A percentile compares a stretch with the other conserved stretches of the same genome.
Conservation (phyloP, 2,329 filamentous ascomycete species). For the Leptographium radiaticola region DNA sequence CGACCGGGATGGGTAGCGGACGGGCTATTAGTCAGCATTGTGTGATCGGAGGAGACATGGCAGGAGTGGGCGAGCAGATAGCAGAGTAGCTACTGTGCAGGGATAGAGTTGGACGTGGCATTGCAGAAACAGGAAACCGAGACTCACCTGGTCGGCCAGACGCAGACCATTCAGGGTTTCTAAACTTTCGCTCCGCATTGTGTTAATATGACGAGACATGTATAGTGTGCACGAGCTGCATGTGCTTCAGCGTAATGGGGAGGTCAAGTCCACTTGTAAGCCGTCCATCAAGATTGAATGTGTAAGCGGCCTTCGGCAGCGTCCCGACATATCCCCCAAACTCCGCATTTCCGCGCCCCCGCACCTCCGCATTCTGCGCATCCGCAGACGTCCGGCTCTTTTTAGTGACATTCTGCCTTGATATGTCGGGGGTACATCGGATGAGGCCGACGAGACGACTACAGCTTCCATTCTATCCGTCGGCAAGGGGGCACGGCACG, state of each 20-base stretch:
- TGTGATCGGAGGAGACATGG: background rate
- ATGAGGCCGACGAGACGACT: background rate
- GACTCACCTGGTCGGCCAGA: background rate
- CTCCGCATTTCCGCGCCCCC: background rate
- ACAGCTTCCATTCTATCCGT: too few relatives aligned
- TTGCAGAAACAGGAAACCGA: background rate
- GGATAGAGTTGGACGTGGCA: background rate
- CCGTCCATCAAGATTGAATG: background rate
- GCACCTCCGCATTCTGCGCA: slow-evolving; percentile 1
- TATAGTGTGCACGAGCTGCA: too few relatives aligned
- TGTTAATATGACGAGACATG: background rate
- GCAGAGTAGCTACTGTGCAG: background rate
- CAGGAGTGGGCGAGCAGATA: background rate
- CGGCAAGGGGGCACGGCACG: too few relatives aligned
- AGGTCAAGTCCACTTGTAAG: background rate
- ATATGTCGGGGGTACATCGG: background rate
- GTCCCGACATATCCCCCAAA: background rate
- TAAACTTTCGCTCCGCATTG: background rate
- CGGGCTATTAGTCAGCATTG: background rate
- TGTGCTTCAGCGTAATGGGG: too few relatives aligned
- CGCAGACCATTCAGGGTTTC: background rate
- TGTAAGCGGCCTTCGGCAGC: background rate
- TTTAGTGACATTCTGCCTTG: background rate
- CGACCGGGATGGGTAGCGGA: background rate
- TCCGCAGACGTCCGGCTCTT: background rate